Evolutionary conservation across 495 filamentous ascomycete species (phyloP).

Genomic region (Ascobolus immersus): DNA sequence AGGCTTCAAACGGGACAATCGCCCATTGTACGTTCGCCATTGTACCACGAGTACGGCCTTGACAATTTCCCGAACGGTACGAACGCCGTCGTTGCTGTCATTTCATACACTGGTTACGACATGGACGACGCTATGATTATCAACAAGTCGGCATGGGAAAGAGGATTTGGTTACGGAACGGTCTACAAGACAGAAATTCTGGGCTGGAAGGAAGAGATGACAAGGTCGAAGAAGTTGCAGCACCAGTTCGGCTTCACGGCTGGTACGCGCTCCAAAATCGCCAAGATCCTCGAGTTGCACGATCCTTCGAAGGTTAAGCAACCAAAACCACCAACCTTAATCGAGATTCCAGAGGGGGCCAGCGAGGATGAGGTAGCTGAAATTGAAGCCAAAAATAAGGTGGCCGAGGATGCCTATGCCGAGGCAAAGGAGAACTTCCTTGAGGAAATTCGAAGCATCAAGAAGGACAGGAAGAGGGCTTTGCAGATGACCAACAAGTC

Average conservation of each 20-base stretch:
- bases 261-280: no score
- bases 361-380: background rate
- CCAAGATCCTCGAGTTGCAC: slow-evolving; percentile 17
- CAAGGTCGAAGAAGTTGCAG: slow-evolving; percentile 21
- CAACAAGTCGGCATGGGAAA: slow-evolving; percentile 91
- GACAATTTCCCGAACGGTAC: slow-evolving; percentile 98
- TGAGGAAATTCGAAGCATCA: slow-evolving; percentile 22
- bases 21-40: slow-evolving; percentile 67
- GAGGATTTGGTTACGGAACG: slow-evolving; percentile 86
- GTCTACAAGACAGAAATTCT: slow-evolving; percentile 94
- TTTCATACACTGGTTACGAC: slow-evolving; percentile 96
- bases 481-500: slow-evolving; percentile 30
- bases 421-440: slow-evolving; percentile 31
- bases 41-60: slow-evolving; percentile 87
- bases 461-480: slow-evolving; percentile 6
- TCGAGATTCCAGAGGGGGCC: slow-evolving; percentile 45
- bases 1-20: slow-evolving; percentile 88
- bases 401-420: slow-evolving; percentile 5
- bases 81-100: slow-evolving; percentile 89
- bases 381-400: slow-evolving; percentile 16
- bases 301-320: no score
- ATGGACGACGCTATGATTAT: slow-evolving; percentile 99
- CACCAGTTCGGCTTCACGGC: slow-evolving; percentile 14
- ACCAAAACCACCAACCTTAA: slow-evolving; percentile 44
- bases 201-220: slow-evolving; percentile 45